These are phyloP conservation scores for Osmanthus fragrans DNA, from an alignment of 257 asterid genomes.

Conservation along the genomic window DNA sequence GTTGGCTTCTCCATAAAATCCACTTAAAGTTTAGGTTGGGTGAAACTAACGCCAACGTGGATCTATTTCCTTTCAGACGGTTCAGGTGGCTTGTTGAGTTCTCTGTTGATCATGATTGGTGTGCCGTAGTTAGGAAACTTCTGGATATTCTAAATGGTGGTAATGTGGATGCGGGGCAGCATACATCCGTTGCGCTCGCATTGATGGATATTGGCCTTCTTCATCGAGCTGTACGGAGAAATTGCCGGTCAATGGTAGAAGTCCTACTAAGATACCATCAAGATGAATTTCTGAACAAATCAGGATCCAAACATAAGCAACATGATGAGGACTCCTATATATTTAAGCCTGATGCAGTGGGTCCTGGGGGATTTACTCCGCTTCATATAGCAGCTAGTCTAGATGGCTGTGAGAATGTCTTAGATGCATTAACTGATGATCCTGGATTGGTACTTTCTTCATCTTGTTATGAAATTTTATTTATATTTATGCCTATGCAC, in stretches of 20 bases:
- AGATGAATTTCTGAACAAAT: conserved; percentile 23
- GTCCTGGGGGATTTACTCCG: conserved; percentile 83
- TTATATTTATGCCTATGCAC: neutral
- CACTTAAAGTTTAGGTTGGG: conserved; percentile 49
- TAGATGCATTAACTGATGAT: conserved; percentile 75
- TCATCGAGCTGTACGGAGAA: conserved; percentile 71
- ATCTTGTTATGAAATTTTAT: neutral
- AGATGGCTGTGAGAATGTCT: conserved; percentile 49
- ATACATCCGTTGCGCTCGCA: conserved; percentile 39
- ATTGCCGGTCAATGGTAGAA: conserved; percentile 62
- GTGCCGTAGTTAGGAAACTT: conserved; percentile 75
- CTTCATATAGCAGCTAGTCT: conserved; percentile 75
- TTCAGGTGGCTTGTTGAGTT: conserved; percentile 72
- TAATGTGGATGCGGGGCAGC: conserved; percentile 39
- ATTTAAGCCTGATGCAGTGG: conserved; percentile 68
- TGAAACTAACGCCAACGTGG: conserved; percentile 26
- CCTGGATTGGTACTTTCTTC: conserved; percentile 59
- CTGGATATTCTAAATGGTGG: conserved; percentile 43
- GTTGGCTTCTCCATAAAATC: conserved; percentile 71
- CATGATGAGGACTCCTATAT: conserved; percentile 29
- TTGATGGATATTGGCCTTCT: conserved; percentile 64
- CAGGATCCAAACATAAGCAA: conserved; percentile 12
- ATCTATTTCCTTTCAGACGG: conserved; percentile 58
- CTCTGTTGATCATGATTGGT: conserved; percentile 78
- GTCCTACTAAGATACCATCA: conserved; percentile 49